Conservation (phyloP, 768 basidiomycete genomes). For the Harrya chromipes region DNA sequence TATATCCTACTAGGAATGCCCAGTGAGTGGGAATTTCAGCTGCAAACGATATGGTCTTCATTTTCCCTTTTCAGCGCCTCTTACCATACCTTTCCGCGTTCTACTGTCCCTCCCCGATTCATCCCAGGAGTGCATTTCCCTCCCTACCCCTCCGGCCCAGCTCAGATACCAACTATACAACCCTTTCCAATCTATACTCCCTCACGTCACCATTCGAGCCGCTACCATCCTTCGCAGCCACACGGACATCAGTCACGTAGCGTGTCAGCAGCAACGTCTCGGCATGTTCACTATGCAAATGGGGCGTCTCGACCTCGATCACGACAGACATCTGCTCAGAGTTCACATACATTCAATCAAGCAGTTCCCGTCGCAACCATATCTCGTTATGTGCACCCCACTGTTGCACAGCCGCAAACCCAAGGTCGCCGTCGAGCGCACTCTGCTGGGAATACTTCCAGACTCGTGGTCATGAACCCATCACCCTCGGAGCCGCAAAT, state of each 20-base stretch:
- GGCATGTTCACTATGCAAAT: conserved; percentile 28
- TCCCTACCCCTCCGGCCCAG: not conserved
- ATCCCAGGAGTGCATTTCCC: not conserved
- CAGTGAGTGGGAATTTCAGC: conserved; percentile 23
- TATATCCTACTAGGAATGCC: conserved; percentile 9
- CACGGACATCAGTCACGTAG: conserved; percentile 6
- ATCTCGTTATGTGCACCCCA: not conserved
- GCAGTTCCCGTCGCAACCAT: conserved; percentile 1
- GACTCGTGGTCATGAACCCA: not conserved
- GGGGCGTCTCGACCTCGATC: conserved; percentile 5
- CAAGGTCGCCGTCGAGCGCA: conserved; percentile 19
- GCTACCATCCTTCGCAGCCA: not conserved
- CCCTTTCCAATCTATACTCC: not conserved
- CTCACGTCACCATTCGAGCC: conserved; percentile 7
- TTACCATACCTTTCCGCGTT: conserved; percentile 30
- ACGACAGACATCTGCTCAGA: conserved; percentile 9
- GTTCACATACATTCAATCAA: not conserved
- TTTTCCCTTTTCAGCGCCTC: conserved; percentile 15
- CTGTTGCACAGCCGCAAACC: conserved; percentile 2
- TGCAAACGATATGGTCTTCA: conserved; percentile 11
- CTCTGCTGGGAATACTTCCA: conserved; percentile 16
- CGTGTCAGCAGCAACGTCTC: conserved; percentile 16
- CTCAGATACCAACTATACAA: conserved; percentile 4
- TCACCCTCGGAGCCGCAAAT: not conserved
- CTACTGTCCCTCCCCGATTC: conserved; percentile 2